phyloP scores from a whole-genome alignment of 1,139 yeast genomes.

The Magnusiomyces paraingens region DNA sequence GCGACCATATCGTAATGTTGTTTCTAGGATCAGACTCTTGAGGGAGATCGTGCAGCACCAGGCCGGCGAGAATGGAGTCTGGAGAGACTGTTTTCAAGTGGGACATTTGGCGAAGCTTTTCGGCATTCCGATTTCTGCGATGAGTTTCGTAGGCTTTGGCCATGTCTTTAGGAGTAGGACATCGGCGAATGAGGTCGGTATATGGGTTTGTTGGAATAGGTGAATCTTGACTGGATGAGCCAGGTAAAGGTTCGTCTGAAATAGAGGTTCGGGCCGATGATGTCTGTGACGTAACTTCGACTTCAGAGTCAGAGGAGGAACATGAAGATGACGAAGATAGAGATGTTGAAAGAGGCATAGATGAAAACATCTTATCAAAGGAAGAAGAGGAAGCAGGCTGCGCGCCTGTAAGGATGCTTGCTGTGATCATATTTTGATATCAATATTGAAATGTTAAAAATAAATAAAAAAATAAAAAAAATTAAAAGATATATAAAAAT shows the following conservation, averaged over 20 bases:
- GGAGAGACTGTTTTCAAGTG: slow-evolving; percentile 17
- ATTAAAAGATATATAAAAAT: neutral
- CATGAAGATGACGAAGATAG: no score
- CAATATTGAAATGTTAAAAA: neutral
- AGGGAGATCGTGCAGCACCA: slow-evolving; percentile 19
- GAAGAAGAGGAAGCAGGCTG: no score
- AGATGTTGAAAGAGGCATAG: no score
- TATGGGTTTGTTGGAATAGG: slow-evolving; percentile 4
- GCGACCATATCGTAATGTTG: slow-evolving; percentile 24
- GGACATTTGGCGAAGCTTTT: slow-evolving; percentile 13
- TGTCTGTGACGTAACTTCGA: no score
- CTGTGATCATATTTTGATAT: neutral
- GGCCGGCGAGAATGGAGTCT: slow-evolving; percentile 20
- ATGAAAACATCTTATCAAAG: no score
- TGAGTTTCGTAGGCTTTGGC: slow-evolving; percentile 18
- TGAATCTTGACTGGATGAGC: no score
- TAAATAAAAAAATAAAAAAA: neutral
- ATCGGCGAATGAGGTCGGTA: slow-evolving; percentile 1
- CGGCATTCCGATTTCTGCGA: slow-evolving; percentile 18
- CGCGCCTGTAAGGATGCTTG: neutral
- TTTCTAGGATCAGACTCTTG: slow-evolving; percentile 23
- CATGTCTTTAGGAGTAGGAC: slow-evolving; percentile 5
- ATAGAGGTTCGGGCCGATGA: no score
- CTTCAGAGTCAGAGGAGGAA: no score
- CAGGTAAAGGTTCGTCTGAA: no score